Evolutionary conservation across 352 stramenopile genomes (phyloP), one percentile per base, ranked within the genome.

Genomic region (Globisporangium rhizosaccharum): DNA sequence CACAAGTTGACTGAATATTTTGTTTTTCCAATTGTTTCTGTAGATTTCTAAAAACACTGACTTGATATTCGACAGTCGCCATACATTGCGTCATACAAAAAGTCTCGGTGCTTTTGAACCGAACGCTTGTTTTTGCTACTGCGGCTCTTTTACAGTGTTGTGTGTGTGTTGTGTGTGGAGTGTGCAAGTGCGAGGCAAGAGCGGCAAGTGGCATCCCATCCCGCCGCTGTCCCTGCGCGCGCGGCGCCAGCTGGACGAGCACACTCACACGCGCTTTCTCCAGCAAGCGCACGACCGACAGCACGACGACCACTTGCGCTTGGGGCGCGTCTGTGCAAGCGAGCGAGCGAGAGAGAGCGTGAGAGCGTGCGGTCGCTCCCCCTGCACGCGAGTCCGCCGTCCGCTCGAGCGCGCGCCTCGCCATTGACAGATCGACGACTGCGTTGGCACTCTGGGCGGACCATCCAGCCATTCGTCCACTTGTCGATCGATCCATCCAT

Each of bases 241-340:
- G 18, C 41, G 41, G 18, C 41, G 18, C 41, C 41, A 47, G 41
- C 41, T 47, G 41, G 15, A 47, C 14, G 41, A 9, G 18, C 53
- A 20, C 42, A 30, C 42, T n/a, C 53, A 59, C 44, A 52, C 53
- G 53, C 53, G 41, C 53, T 58, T 42, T 58, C 41, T 18, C 52
- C 26, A 36, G n/a, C 48, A 39, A 53, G 48, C 48, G 28, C 12
- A 47, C 41, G 33, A 39, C 33, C 33, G 33, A 39, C 33, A 2
- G 10, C 8, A 12, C 33, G 30, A 36, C 30, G 33, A 39, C 33
- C 10, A 8, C 33, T 10, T 39, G 5, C 23, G 23, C 23, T 23
- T 23, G 23, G 23, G 23, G 23, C 30, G 30, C 33, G 33, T 39
- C 33, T 39, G 33, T 20, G 41, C 41, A 47, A 47, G 15, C 14